These are phyloP conservation scores for Mortierella sp. DNA, from an alignment of 371 early-diverging fungal species.

Conservation along the genomic window DNA sequence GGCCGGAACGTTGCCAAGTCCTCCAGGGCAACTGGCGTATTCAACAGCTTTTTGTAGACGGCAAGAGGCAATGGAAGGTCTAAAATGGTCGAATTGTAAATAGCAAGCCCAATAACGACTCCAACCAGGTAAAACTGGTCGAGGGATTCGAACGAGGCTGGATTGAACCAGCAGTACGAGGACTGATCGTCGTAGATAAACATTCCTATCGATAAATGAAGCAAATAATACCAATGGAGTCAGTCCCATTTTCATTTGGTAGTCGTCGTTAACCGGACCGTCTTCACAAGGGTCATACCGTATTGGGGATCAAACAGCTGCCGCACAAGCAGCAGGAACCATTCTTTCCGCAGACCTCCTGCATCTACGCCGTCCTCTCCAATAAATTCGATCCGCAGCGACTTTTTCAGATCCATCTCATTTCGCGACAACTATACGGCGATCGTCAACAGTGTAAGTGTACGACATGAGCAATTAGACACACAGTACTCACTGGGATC, in stretches of 20 bases:
- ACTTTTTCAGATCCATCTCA: conserved; percentile 86
- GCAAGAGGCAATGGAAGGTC: conserved; percentile 92
- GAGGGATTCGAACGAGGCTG: conserved; percentile 83
- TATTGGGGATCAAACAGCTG: conserved; percentile 94
- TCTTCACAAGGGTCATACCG: conserved; percentile 58
- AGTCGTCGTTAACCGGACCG: too few species aligned
- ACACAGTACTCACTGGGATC: too few species aligned
- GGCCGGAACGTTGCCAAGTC: conserved; percentile 71
- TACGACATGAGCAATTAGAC: too few species aligned
- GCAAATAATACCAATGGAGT: too few species aligned
- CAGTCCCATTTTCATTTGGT: too few species aligned
- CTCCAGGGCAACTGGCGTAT: conserved; percentile 65
- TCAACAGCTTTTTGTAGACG: conserved; percentile 95
- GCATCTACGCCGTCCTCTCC: conserved; percentile 94
- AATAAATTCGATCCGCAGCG: conserved; percentile 85
- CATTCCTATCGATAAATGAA: conserved; percentile 59
- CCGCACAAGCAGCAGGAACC: conserved; percentile 91
- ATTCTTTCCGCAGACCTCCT: conserved; percentile 97
- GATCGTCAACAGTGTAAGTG: too few species aligned
- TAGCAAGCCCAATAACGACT: conserved; percentile 91
- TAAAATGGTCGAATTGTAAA: conserved; percentile 93
- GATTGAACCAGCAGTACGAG: conserved; percentile 93
- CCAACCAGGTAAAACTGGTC: conserved; percentile 95
- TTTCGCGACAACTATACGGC: conserved; percentile 73
- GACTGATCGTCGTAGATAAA: conserved; percentile 80